Evolutionary conservation across 2,329 filamentous ascomycete species (phyloP).

Genomic region (Colletotrichum falcatum): DNA sequence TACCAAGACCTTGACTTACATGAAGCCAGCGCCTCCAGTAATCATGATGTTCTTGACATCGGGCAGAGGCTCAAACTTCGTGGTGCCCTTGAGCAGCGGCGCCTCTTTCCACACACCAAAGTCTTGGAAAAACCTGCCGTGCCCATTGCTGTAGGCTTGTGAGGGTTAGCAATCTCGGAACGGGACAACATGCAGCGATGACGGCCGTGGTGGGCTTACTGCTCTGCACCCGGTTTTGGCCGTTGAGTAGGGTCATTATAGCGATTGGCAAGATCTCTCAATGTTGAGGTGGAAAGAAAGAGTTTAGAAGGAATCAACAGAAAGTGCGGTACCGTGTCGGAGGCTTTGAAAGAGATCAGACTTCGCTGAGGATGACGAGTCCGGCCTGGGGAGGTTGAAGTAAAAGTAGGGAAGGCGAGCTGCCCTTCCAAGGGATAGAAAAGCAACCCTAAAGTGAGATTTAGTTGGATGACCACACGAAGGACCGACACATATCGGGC

Average conservation of each 20-base stretch:
- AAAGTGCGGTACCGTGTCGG: constrained; percentile 9
- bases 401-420: constrained; percentile 32
- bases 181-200: not conserved
- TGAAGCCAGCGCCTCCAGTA: constrained; percentile 87
- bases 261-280: not conserved
- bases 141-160: constrained; percentile 45
- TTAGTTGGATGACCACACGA: constrained; percentile 28
- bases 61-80: constrained; percentile 75
- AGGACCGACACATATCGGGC: constrained; percentile 25
- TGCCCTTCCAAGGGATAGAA: constrained; percentile 34
- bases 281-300: constrained; percentile 5
- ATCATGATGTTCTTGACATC: constrained; percentile 86
- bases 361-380: constrained; percentile 24
- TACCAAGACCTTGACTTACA: constrained; percentile 64
- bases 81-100: constrained; percentile 76
- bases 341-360: constrained; percentile 25
- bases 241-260: constrained; percentile 31
- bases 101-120: constrained; percentile 78
- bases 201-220: constrained; percentile 10
- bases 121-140: constrained; percentile 64
- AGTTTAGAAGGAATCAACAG: not conserved
- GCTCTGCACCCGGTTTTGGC: constrained; percentile 29
- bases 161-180: constrained; percentile 12
- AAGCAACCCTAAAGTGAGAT: constrained; percentile 23
- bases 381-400: constrained; percentile 36